phyloP scores from a whole-genome alignment of 2,329 filamentous ascomycete genomes.

The Talaromyces marneffei region DNA sequence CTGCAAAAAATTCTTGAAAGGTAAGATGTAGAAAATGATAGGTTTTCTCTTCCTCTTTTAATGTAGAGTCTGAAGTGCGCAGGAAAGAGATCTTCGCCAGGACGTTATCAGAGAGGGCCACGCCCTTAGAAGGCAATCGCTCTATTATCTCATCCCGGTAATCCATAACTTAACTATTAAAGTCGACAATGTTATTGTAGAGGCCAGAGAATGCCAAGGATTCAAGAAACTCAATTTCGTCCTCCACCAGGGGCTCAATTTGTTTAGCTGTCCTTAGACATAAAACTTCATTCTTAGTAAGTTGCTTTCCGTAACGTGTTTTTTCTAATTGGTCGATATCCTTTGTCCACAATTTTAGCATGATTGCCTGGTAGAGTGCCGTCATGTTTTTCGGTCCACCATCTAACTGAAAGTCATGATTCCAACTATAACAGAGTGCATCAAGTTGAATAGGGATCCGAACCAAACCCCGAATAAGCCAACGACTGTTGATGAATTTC shows the following conservation, averaged over 20 bases:
- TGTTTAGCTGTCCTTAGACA: neutral
- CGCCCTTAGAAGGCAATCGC: no score
- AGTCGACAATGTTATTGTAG: conserved; percentile 27
- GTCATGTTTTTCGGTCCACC: conserved; percentile 30
- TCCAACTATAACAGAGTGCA: conserved; percentile 36
- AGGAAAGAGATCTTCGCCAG: neutral
- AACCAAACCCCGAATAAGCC: conserved; percentile 29
- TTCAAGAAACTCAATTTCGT: conserved; percentile 23
- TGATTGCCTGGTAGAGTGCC: conserved; percentile 21
- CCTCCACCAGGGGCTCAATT: conserved; percentile 14
- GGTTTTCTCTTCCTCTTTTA: conserved; percentile 10
- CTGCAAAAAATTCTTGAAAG: conserved; percentile 38
- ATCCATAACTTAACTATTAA: no score
- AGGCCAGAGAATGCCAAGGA: conserved; percentile 31
- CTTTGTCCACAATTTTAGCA: conserved; percentile 31
- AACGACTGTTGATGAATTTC: conserved; percentile 26
- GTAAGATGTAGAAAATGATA: conserved; percentile 39
- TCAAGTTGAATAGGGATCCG: conserved; percentile 40
- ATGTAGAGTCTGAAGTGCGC: neutral
- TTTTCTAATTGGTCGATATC: conserved; percentile 27
- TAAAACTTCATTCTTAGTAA: neutral
- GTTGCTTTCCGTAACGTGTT: neutral
- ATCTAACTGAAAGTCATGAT: conserved; percentile 13
- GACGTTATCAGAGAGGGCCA: no score
- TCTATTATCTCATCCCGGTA: no score